Base-by-base conservation (phyloP, 352 stramenopile species). In the Thalassiosira exigua region DNA sequence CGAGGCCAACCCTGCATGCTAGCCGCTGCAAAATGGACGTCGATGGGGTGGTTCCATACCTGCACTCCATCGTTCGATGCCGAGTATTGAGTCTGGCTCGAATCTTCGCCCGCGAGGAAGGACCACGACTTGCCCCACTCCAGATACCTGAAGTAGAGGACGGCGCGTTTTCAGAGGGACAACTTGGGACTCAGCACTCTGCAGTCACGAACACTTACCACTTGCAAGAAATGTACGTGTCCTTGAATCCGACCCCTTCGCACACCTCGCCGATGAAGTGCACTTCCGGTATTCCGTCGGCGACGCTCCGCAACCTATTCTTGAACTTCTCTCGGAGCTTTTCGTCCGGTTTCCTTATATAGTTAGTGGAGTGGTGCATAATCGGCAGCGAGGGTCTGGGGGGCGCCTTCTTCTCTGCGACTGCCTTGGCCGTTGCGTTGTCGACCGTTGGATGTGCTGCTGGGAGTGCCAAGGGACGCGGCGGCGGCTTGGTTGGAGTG, bases 21-120 rank as follows among this genome's bases (percentile, higher is more conserved):
- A 3, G 81, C 72, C 14, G 73, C 69, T 46, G 86, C 72, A 73
- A 90, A 90, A 48, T 92, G 86, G n/a, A 86, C 27, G 74, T 92
- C 83, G 11, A 92, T 77, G 24, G 86, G 86, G 69, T 92, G 86
- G 66, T 89, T 88, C 66, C 79, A 90, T 41, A 79, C 42, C n/a
- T 77, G 58, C 3, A 76, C 41, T 11, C 75, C 66, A 68, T 77
- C 69, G 42, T 75, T 36, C 46, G 68, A 79, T 30, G 81, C 70
- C 27, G 71, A 27, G 46, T 86, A 88, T 26, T 92, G 86, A 5
- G 82, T 85, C 67, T 90, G 81, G 24, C 86, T 81, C 29, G 69
- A 54, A 4, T 82, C 51, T 54, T 89, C 82, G 33, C 86, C 86
- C 36, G 65, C 72, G n/a, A 92, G 81, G 29, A 90, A 77, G 24